Percentiles rank a stretch among this genome's conserved stretches.
phyloP scores from a whole-genome alignment of 1,284 basidiomycete species.

The Ustilago xerochloae region DNA sequence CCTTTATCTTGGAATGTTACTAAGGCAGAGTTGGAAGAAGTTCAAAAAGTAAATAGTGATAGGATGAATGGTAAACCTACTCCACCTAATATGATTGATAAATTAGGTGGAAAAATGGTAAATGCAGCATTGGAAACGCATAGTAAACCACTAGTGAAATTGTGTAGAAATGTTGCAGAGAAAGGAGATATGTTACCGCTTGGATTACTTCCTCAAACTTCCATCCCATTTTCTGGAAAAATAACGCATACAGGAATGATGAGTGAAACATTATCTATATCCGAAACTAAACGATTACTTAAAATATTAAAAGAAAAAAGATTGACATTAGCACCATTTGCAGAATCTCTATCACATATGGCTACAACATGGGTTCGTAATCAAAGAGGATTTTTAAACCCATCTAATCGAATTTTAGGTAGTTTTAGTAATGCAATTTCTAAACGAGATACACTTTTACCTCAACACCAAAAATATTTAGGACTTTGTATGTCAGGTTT shows the following conservation, averaged over 20 bases:
- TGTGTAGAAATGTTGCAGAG: slow-evolving; percentile 29
- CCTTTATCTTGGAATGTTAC: slow-evolving; percentile 12
- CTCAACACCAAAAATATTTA: slow-evolving; percentile 14
- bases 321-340: slow-evolving; percentile 35
- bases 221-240: slow-evolving; percentile 6
- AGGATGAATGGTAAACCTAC: slow-evolving; percentile 34
- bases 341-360: slow-evolving; percentile 28
- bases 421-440: slow-evolving; percentile 35
- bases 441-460: slow-evolving; percentile 24
- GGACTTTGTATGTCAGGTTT: slow-evolving; percentile 37
- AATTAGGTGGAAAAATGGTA: slow-evolving; percentile 15
- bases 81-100: slow-evolving; percentile 17
- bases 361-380: slow-evolving; percentile 33
- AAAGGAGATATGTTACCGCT: slow-evolving; percentile 39
- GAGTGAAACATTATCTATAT: background rate
- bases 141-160: slow-evolving; percentile 17
- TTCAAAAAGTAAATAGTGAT: slow-evolving; percentile 18
- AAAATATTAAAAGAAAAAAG: slow-evolving; percentile 7
- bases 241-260: slow-evolving; percentile 16
- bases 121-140: slow-evolving; percentile 6
- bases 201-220: slow-evolving; percentile 30
- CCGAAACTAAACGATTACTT: slow-evolving; percentile 14
- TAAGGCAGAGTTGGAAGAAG: slow-evolving; percentile 7
- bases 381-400: slow-evolving; percentile 7
- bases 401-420: slow-evolving; percentile 27